phyloP scores from a whole-genome alignment of 2,329 filamentous ascomycete species.

The Cladophialophora chaetospira region DNA sequence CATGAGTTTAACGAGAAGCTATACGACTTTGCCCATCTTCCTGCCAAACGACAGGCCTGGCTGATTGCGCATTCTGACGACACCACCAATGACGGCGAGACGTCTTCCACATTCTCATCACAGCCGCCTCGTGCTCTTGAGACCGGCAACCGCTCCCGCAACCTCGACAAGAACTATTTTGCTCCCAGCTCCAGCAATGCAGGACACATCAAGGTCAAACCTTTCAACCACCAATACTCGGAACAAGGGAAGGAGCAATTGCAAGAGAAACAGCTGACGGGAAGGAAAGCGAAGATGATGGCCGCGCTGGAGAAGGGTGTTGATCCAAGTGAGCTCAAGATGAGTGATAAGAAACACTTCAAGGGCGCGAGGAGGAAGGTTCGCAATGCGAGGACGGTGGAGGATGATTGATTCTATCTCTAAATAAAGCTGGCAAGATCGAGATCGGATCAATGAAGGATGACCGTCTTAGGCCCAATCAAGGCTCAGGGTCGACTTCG shows the following conservation, averaged over 20 bases:
- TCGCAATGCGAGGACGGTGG: constrained; percentile 52
- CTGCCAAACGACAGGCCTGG: constrained; percentile 73
- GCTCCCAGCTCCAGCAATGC: constrained; percentile 57
- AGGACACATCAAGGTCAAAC: constrained; percentile 67
- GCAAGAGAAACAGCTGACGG: constrained; percentile 72
- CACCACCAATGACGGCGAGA: constrained; percentile 43
- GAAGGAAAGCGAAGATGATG: constrained; percentile 77
- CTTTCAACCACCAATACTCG: constrained; percentile 88
- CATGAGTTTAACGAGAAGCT: constrained; percentile 84
- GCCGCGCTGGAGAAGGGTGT: constrained; percentile 81
- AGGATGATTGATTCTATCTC: constrained; percentile 34
- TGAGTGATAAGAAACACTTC: constrained; percentile 86
- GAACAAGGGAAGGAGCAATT: constrained; percentile 72
- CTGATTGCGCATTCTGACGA: constrained; percentile 53
- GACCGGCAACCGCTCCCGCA: constrained; percentile 69
- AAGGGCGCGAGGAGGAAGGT: constrained; percentile 72
- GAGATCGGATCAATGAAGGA: neutral
- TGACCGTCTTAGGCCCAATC: too few relatives aligned
- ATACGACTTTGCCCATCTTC: constrained; percentile 80
- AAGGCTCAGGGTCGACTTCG: too few relatives aligned
- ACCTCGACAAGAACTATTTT: constrained; percentile 90
- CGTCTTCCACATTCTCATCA: constrained; percentile 33
- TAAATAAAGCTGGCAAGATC: too few relatives aligned
- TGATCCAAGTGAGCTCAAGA: constrained; percentile 73
- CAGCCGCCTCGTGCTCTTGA: constrained; percentile 11